phyloP scores from a whole-genome alignment of 2,329 filamentous ascomycete species.

The Colletotrichum cordylinicola region DNA sequence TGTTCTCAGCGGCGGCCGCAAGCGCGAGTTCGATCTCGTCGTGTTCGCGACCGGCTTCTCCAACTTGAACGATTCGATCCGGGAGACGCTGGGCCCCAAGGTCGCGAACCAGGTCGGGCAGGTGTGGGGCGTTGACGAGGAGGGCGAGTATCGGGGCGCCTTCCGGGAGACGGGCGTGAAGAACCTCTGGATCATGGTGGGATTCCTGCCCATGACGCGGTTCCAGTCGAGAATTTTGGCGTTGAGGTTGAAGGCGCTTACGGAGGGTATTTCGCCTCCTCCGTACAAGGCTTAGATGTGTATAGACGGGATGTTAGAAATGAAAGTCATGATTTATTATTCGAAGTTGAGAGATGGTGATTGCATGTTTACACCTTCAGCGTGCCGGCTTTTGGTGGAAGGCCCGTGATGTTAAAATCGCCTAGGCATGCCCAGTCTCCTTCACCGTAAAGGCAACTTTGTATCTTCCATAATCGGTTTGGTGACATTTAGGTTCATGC shows the following conservation, averaged over 20 bases:
- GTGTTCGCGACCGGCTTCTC: neutral
- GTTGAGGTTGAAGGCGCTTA: neutral
- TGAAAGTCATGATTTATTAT: neutral
- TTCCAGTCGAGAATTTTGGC: neutral
- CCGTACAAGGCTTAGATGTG: neutral
- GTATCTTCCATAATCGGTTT: no score
- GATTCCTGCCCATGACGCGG: neutral
- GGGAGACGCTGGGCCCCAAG: neutral
- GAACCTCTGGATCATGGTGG: neutral
- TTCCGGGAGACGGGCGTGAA: neutral
- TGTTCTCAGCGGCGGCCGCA: rapidly evolving
- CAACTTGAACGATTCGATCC: neutral
- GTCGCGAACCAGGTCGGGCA: neutral
- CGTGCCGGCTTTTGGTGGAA: no score
- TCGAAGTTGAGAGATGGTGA: no score
- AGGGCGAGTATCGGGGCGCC: neutral
- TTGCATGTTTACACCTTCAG: no score
- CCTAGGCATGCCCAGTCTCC: no score
- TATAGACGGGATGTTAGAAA: neutral
- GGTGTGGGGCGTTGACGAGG: neutral
- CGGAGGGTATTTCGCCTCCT: neutral
- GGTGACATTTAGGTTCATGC: no score
- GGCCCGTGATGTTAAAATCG: no score
- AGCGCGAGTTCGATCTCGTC: neutral
- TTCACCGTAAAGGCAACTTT: no score